phyloP scores from a whole-genome alignment of 805 yeast genomes.

The Candida ponderosae region DNA sequence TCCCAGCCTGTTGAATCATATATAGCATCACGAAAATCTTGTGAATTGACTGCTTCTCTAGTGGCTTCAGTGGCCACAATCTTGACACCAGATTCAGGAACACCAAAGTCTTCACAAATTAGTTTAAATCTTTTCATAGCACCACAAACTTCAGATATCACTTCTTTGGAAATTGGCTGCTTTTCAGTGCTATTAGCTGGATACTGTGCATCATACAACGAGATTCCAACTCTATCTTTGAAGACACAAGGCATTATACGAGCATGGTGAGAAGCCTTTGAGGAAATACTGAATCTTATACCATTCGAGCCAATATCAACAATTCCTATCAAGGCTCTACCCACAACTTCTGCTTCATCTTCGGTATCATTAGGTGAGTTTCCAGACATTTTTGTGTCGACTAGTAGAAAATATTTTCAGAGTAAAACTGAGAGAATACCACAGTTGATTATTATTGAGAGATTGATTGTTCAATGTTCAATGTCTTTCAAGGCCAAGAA shows the following conservation, averaged over 20 bases:
- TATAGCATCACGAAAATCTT: slow-evolving; percentile 49
- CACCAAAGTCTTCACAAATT: slow-evolving; percentile 71
- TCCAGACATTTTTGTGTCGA: not conserved
- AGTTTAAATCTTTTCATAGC: slow-evolving; percentile 62
- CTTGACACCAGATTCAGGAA: slow-evolving; percentile 47
- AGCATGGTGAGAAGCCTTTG: slow-evolving; percentile 61
- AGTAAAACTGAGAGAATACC: too few species aligned
- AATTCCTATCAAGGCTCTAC: slow-evolving; percentile 51
- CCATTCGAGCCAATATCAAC: slow-evolving; percentile 79
- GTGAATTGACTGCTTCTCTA: slow-evolving; percentile 58
- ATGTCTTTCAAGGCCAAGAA: too few species aligned
- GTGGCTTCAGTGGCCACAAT: slow-evolving; percentile 74
- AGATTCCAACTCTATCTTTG: slow-evolving; percentile 66
- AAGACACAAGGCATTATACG: slow-evolving; percentile 73
- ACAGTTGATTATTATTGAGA: too few species aligned
- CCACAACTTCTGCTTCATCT: slow-evolving; percentile 48
- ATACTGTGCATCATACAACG: slow-evolving; percentile 56
- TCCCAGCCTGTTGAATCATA: slow-evolving; percentile 58
- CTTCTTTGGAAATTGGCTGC: slow-evolving; percentile 49
- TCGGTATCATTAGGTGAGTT: slow-evolving; percentile 21
- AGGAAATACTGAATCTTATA: slow-evolving; percentile 63
- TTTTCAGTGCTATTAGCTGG: slow-evolving; percentile 29
- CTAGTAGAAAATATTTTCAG: too few species aligned
- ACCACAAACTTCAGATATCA: slow-evolving; percentile 49
- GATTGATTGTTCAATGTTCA: too few species aligned